A percentile compares a stretch with the other conserved stretches of the same genome.
phyloP scores from a whole-genome alignment of 805 yeast genomes.

The Myxozyma nipponensis region DNA sequence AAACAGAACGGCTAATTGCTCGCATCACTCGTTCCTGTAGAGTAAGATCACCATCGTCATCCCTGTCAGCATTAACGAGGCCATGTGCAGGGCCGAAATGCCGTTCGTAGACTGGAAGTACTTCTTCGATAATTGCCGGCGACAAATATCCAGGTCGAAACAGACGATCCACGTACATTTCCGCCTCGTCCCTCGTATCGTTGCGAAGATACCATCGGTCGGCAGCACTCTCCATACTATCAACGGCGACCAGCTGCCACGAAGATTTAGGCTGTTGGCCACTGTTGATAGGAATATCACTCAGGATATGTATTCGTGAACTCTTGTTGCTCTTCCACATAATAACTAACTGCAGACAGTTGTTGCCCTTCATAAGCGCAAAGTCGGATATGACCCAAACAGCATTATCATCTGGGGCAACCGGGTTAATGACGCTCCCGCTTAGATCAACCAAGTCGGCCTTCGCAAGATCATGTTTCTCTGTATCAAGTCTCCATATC shows the following conservation, averaged over 20 bases:
- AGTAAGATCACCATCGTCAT: conserved; percentile 23
- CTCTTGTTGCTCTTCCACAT: conserved; percentile 65
- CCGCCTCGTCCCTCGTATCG: conserved; percentile 31
- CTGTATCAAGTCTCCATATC: conserved; percentile 37
- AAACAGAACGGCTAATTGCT: conserved; percentile 37
- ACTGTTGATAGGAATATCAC: conserved; percentile 12
- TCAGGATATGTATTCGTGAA: conserved; percentile 34
- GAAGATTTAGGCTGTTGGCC: neutral
- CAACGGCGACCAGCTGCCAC: conserved; percentile 21
- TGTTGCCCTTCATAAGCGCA: conserved; percentile 7
- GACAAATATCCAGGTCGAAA: conserved; percentile 52
- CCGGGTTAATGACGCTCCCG: conserved; percentile 33
- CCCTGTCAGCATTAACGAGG: conserved; percentile 28
- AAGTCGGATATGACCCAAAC: conserved; percentile 52
- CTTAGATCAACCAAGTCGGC: conserved; percentile 34
- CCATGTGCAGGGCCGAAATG: conserved; percentile 40
- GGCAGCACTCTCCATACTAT: neutral
- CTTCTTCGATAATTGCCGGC: conserved; percentile 48
- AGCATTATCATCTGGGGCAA: conserved; percentile 38
- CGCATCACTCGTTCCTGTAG: conserved; percentile 38
- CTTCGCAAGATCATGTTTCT: neutral
- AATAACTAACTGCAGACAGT: conserved; percentile 39
- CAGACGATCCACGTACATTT: conserved; percentile 43
- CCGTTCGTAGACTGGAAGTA: conserved; percentile 48
- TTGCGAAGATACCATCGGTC: conserved; percentile 22